Percentiles rank a stretch among this genome's conserved stretches.
Evolutionary conservation across 305 asterid genomes (phyloP).

Genomic region (Fraxinus floribunda): DNA sequence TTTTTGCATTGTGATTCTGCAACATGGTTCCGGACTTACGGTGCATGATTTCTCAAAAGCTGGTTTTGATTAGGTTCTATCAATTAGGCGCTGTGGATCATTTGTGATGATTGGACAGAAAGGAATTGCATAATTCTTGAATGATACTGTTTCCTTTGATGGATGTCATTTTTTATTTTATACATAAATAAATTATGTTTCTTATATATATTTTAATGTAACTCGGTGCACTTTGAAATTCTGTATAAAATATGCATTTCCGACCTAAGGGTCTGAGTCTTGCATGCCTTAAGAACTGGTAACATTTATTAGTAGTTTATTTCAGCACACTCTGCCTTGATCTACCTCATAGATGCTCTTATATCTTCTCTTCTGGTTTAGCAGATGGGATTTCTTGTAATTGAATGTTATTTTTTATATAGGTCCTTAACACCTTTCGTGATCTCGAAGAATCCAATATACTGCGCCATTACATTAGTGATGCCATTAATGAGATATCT

Average conservation of each 20-base stretch:
- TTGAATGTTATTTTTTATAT: slow-evolving; percentile 22
- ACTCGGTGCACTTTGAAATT: not conserved
- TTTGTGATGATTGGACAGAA: not conserved
- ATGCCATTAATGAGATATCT: slow-evolving; percentile 79
- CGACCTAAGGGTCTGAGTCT: slow-evolving; percentile 4
- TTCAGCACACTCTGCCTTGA: not conserved
- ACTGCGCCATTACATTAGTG: slow-evolving; percentile 76
- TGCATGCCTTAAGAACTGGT: not conserved
- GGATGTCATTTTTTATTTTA: not conserved
- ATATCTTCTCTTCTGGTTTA: slow-evolving; percentile 11
- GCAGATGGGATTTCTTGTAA: not conserved
- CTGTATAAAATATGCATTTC: not conserved
- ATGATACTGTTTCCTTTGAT: not conserved
- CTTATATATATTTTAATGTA: not conserved
- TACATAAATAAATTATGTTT: not conserved
- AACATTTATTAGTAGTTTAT: not conserved
- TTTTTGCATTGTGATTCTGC: not conserved
- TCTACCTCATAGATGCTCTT: slow-evolving; percentile 18
- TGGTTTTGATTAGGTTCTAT: not conserved
- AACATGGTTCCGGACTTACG: not conserved
- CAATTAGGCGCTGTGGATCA: not conserved
- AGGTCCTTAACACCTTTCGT: slow-evolving; percentile 80
- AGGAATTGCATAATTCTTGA: not conserved
- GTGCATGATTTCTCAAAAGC: slow-evolving; percentile 2
- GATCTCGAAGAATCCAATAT: slow-evolving; percentile 90